Conservation (phyloP, 345 rosid genomes). For the Citrus inodora region DNA sequence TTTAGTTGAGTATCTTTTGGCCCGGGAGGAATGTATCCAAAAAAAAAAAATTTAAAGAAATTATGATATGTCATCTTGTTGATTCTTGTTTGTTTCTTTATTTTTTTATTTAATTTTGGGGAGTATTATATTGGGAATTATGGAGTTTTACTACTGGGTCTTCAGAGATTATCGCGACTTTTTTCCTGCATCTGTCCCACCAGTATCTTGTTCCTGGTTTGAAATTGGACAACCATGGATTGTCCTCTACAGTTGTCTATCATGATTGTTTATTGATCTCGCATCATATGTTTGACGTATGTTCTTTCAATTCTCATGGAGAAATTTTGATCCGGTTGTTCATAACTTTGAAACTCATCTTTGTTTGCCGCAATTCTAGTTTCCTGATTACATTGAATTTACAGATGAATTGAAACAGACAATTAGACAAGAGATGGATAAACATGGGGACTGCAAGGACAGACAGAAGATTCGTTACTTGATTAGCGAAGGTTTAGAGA, state of each 20-base stretch:
- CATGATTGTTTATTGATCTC: not conserved
- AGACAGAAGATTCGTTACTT: constrained; percentile 65
- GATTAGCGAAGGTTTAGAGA: constrained; percentile 75
- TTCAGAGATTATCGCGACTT: not conserved
- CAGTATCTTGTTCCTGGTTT: not conserved
- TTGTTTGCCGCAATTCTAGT: not conserved
- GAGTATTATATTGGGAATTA: not conserved
- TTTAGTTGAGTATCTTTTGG: too few species aligned
- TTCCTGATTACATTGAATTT: constrained; percentile 10
- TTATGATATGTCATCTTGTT: not conserved
- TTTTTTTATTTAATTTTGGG: not conserved
- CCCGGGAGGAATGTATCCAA: too few species aligned
- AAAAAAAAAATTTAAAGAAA: too few species aligned
- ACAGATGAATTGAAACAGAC: constrained; percentile 59
- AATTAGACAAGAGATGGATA: constrained; percentile 75
- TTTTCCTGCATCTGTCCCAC: not conserved
- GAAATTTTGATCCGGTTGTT: too few species aligned
- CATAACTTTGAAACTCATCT: not conserved
- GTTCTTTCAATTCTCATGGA: not conserved
- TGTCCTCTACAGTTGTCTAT: not conserved
- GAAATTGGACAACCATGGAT: not conserved
- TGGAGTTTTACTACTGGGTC: not conserved
- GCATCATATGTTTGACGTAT: not conserved
- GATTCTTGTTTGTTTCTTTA: too few species aligned
- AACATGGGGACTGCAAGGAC: constrained; percentile 56